Percentiles rank a stretch among this genome's conserved stretches.
phyloP scores from a whole-genome alignment of 2,329 filamentous ascomycete genomes.

The Aspergillus fumigatiaffinis region DNA sequence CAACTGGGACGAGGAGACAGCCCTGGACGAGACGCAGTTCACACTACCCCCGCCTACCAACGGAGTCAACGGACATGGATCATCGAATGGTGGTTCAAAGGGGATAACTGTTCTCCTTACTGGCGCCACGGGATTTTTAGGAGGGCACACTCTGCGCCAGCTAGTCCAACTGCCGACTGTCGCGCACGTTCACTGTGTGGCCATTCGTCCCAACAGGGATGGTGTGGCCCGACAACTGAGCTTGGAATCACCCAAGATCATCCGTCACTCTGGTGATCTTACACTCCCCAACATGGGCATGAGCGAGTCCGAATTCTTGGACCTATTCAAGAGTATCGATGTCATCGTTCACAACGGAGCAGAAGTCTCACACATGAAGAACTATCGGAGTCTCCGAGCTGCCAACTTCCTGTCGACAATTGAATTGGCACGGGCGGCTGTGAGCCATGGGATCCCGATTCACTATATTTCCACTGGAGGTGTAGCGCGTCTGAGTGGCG shows the following conservation, averaged over 20 bases:
- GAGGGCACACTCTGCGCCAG: slow-evolving; percentile 33
- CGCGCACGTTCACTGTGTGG: slow-evolving; percentile 43
- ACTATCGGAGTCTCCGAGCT: slow-evolving; percentile 22
- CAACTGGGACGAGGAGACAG: slow-evolving; percentile 42
- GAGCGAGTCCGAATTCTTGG: slow-evolving; percentile 20
- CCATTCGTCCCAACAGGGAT: slow-evolving; percentile 18
- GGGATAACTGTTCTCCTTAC: slow-evolving; percentile 20
- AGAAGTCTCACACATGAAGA: slow-evolving; percentile 28
- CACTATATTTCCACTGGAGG: slow-evolving; percentile 30
- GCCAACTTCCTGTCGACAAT: slow-evolving; percentile 25
- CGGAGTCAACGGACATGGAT: neutral
- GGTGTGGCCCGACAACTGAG: slow-evolving; percentile 2
- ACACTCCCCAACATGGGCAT: slow-evolving; percentile 37
- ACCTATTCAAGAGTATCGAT: slow-evolving; percentile 33
- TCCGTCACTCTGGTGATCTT: slow-evolving; percentile 38
- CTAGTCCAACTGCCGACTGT: slow-evolving; percentile 34
- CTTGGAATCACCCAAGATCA: slow-evolving; percentile 27
- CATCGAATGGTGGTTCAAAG: neutral
- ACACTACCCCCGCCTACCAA: neutral
- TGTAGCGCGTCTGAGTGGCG: slow-evolving; percentile 28
- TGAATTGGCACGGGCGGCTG: slow-evolving; percentile 17
- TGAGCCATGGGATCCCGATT: slow-evolving; percentile 21
- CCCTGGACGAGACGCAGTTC: neutral
- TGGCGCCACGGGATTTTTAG: slow-evolving; percentile 38
- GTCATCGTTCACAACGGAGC: slow-evolving; percentile 55